These are phyloP conservation scores for Anisodus tanguticus DNA, from an alignment of 257 asterid genomes.

Conservation along the genomic window DNA sequence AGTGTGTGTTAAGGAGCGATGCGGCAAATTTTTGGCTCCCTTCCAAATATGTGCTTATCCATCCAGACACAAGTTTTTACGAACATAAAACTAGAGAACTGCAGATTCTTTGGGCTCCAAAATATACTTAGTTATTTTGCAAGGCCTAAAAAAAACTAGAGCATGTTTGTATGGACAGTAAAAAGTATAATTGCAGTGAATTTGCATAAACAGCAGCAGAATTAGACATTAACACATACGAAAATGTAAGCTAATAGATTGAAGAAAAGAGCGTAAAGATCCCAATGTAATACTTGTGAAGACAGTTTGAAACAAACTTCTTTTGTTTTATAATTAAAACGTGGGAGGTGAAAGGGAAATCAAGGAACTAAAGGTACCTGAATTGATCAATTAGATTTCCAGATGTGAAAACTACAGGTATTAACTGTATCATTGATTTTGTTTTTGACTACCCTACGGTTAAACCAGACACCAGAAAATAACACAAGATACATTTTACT, in stretches of 20 bases:
- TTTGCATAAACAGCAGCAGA: background rate
- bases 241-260: background rate
- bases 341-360: no score
- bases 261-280: background rate
- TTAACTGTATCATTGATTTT: background rate
- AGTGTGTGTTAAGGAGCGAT: no score
- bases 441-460: background rate
- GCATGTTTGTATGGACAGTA: background rate
- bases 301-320: background rate
- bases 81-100: background rate
- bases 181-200: no score
- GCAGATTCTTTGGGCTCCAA: background rate
- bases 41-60: background rate
- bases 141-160: background rate
- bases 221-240: background rate
- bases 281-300: background rate
- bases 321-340: background rate
- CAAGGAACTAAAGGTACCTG: no score
- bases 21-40: background rate
- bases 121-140: background rate
- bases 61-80: background rate
- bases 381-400: no score
- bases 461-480: background rate
- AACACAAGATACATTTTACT: background rate
- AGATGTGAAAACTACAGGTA: background rate